phyloP scores from a whole-genome alignment of 116 monocot species.

The Cymodocea nodosa region DNA sequence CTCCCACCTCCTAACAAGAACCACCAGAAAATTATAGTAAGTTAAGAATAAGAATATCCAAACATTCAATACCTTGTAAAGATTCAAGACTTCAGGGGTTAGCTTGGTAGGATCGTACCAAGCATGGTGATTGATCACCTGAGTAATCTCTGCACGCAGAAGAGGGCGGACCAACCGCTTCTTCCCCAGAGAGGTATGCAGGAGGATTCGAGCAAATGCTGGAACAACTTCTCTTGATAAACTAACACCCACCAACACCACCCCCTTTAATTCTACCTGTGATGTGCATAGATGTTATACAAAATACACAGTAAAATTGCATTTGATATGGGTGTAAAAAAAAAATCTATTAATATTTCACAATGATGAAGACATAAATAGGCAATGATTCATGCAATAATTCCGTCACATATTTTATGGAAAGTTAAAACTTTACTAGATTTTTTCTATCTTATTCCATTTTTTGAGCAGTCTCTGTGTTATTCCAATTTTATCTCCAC shows the following conservation, averaged over 20 bases:
- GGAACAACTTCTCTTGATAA: slow-evolving; percentile 92
- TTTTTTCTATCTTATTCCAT: too few relatives aligned
- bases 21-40: too few relatives aligned
- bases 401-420: too few relatives aligned
- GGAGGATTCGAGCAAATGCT: slow-evolving; percentile 88
- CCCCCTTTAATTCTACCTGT: slow-evolving; percentile 72
- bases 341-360: too few relatives aligned
- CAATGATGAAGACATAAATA: too few relatives aligned
- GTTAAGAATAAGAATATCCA: too few relatives aligned
- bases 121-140: slow-evolving; percentile 82
- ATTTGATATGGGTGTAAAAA: background rate
- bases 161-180: slow-evolving; percentile 92
- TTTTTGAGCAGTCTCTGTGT: too few relatives aligned
- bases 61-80: slow-evolving; percentile 59
- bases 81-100: slow-evolving; percentile 49
- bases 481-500: too few relatives aligned
- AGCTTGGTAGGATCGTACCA: slow-evolving; percentile 84
- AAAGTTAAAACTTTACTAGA: too few relatives aligned
- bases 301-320: background rate
- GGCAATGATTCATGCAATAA: too few relatives aligned
- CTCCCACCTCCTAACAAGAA: too few relatives aligned
- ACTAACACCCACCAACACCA: slow-evolving; percentile 67
- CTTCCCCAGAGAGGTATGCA: slow-evolving; percentile 83
- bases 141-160: slow-evolving; percentile 82
- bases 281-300: background rate